phyloP scores from a whole-genome alignment of 805 yeast genomes.

The Starmerella floris region DNA sequence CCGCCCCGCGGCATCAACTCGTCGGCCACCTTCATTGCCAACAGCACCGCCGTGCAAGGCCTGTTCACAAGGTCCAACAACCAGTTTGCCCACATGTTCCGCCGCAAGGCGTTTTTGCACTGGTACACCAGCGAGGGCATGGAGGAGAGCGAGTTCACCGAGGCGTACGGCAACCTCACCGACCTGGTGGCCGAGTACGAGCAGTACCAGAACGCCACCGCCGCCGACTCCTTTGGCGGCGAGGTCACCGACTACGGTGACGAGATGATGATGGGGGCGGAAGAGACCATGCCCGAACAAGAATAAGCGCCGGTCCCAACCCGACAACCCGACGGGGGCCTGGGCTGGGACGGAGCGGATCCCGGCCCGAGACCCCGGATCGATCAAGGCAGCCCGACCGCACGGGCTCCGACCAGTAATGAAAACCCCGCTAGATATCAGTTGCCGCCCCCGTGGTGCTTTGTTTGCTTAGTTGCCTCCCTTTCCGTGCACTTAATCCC shows the following conservation, averaged over 20 bases:
- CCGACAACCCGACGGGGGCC: neutral
- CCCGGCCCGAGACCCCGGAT: no score
- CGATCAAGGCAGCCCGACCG: no score
- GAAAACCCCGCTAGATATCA: no score
- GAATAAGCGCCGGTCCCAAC: neutral
- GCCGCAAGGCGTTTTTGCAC: slow-evolving; percentile 88
- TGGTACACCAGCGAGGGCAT: slow-evolving; percentile 95
- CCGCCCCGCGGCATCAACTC: slow-evolving; percentile 77
- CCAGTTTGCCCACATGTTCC: slow-evolving; percentile 87
- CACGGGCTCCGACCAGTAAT: no score
- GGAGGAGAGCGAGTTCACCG: slow-evolving; percentile 91
- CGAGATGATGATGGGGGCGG: neutral
- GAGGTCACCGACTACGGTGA: neutral
- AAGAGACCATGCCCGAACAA: neutral
- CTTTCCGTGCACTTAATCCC: no score
- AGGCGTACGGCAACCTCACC: slow-evolving; percentile 85
- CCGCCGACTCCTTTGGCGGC: slow-evolving; percentile 36
- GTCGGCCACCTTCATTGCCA: slow-evolving; percentile 89
- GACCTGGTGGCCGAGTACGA: slow-evolving; percentile 85
- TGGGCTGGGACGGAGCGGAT: no score
- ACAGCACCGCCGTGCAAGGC: slow-evolving; percentile 88
- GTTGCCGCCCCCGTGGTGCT: no score
- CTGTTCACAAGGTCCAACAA: slow-evolving; percentile 80
- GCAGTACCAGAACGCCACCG: slow-evolving; percentile 81
- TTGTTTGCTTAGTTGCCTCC: no score